Conservation (phyloP, 2,329 filamentous ascomycete genomes). For the Penicillium palitans region DNA sequence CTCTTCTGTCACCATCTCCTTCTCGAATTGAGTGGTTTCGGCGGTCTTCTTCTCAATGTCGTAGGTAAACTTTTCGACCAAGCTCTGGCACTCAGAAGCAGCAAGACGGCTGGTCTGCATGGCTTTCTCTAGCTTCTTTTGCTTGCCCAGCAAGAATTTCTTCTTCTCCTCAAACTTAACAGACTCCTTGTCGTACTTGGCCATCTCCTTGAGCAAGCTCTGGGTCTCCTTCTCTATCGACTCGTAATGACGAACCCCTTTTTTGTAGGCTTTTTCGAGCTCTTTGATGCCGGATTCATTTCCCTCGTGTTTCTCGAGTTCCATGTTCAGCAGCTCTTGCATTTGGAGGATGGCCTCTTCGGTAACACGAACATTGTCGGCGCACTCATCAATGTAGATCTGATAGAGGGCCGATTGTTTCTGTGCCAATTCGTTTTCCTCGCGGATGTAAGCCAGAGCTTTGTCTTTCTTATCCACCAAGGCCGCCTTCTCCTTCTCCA, state of each 20-base stretch:
- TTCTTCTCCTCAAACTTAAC: slow-evolving; percentile 98
- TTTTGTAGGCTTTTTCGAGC: slow-evolving; percentile 80
- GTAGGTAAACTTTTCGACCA: slow-evolving; percentile 72
- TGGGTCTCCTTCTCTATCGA: slow-evolving; percentile 79
- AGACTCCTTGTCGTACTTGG: slow-evolving; percentile 90
- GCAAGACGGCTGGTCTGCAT: slow-evolving; percentile 75
- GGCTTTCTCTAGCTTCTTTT: slow-evolving; percentile 91
- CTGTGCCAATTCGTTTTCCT: slow-evolving; percentile 87
- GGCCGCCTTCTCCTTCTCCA: slow-evolving; percentile 92
- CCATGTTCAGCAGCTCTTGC: slow-evolving; percentile 79
- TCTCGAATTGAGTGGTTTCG: slow-evolving; percentile 76
- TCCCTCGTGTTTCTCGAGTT: slow-evolving; percentile 88
- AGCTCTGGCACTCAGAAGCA: slow-evolving; percentile 70
- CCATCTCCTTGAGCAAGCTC: slow-evolving; percentile 77
- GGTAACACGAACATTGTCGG: slow-evolving; percentile 83
- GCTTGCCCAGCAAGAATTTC: slow-evolving; percentile 87
- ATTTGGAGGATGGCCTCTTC: slow-evolving; percentile 89
- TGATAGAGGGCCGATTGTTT: slow-evolving; percentile 95
- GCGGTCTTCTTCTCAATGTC: slow-evolving; percentile 74
- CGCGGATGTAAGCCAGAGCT: slow-evolving; percentile 80
- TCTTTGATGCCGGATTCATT: slow-evolving; percentile 87
- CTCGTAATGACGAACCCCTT: slow-evolving; percentile 80
- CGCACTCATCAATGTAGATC: slow-evolving; percentile 82
- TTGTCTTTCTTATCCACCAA: slow-evolving; percentile 97
- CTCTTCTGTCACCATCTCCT: slow-evolving; percentile 75